A percentile compares a stretch with the other conserved stretches of the same genome.
Evolutionary conservation across 306 rosid genomes (phyloP).

Genomic region (Herpetospermum pedunculosum): DNA sequence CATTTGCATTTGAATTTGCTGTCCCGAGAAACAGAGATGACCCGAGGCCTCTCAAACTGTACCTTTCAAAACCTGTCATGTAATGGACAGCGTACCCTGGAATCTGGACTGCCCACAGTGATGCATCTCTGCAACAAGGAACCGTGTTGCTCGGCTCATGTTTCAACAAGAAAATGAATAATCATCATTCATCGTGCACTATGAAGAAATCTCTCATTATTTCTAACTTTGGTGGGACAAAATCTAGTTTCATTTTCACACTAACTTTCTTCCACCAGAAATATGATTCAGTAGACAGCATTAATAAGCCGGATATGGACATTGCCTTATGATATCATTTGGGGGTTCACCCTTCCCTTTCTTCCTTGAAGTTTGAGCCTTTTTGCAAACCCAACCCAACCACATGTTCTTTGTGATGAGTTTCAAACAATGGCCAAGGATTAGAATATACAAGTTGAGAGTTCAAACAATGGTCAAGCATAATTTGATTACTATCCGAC

Average conservation of each 20-base stretch:
- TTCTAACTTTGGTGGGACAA: conserved; percentile 4
- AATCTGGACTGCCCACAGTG: conserved; percentile 2
- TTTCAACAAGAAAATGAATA: conserved; percentile 10
- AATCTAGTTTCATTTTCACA: not conserved
- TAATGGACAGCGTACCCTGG: conserved; percentile 8
- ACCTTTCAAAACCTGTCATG: conserved; percentile 25
- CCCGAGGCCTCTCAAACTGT: conserved; percentile 69
- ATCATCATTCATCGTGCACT: not conserved
- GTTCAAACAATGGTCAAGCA: not conserved
- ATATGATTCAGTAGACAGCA: not conserved
- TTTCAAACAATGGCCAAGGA: not conserved
- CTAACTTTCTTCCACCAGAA: not conserved
- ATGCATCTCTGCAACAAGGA: conserved; percentile 8
- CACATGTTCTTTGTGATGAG: not conserved
- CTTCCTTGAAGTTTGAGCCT: not conserved
- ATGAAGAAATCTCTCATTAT: not conserved
- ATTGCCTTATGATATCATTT: not conserved
- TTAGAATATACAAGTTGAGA: not conserved
- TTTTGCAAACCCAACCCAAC: not conserved
- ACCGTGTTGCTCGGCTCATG: conserved; percentile 8
- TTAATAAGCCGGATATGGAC: not conserved
- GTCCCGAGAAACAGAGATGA: conserved; percentile 53
- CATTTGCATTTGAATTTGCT: conserved; percentile 22
- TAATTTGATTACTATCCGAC: not conserved
- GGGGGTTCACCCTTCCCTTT: not conserved